Percentiles rank a stretch among this genome's conserved stretches.
Evolutionary conservation across 805 yeast species (phyloP).

Genomic region (Saturnispora saitoi): DNA sequence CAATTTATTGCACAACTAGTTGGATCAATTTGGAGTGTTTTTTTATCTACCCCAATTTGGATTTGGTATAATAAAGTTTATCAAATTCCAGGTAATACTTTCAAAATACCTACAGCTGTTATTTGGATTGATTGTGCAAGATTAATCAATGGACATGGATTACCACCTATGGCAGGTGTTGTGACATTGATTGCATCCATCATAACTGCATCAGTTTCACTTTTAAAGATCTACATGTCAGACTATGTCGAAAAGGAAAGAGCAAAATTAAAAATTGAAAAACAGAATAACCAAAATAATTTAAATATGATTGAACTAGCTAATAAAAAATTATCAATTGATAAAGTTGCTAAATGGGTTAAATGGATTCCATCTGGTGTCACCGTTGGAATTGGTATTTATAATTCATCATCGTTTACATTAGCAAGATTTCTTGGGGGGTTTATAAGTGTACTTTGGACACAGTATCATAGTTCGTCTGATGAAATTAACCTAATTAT

Average conservation of each 20-base stretch:
- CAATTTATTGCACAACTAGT: slow-evolving; percentile 86
- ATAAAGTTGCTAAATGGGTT: slow-evolving; percentile 27
- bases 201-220: slow-evolving; percentile 59
- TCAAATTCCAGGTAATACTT: slow-evolving; percentile 72
- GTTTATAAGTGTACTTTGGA: slow-evolving; percentile 51
- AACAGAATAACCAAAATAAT: background rate
- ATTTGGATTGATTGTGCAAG: slow-evolving; percentile 97
- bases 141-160: slow-evolving; percentile 80
- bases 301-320: background rate
- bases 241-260: slow-evolving; percentile 5
- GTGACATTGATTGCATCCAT: slow-evolving; percentile 55
- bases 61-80: slow-evolving; percentile 72
- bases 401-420: slow-evolving; percentile 89
- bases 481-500: slow-evolving; percentile 69
- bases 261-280: slow-evolving; percentile 10
- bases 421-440: slow-evolving; percentile 93
- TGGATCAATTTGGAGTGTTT: slow-evolving; percentile 79
- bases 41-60: slow-evolving; percentile 77
- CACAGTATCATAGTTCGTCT: slow-evolving; percentile 19
- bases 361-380: slow-evolving; percentile 83
- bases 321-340: slow-evolving; percentile 11
- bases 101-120: slow-evolving; percentile 88
- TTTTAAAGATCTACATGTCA: slow-evolving; percentile 34
- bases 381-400: slow-evolving; percentile 95
- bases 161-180: slow-evolving; percentile 69